phyloP scores from a whole-genome alignment of 1,284 basidiomycete genomes.

The Apiotrichum brassicae region DNA sequence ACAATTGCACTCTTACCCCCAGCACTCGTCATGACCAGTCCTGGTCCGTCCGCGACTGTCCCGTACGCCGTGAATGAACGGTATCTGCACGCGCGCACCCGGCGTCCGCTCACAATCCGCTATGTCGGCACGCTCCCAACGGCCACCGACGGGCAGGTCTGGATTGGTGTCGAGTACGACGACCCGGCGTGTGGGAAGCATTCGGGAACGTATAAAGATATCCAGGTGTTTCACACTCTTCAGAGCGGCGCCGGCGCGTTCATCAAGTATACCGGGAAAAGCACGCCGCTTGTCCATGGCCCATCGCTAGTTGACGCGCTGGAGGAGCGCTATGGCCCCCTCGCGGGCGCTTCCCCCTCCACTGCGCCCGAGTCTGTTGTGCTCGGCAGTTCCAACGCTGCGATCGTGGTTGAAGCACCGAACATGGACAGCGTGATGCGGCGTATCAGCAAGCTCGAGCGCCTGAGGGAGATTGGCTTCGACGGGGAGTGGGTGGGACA shows the following conservation, averaged over 20 bases:
- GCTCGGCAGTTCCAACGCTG: slow-evolving; percentile 71
- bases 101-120: slow-evolving; percentile 32
- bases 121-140: slow-evolving; percentile 40
- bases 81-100: slow-evolving; percentile 33
- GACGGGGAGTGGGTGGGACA: slow-evolving; percentile 58
- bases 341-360: neutral
- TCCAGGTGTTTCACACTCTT: slow-evolving; percentile 59
- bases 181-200: slow-evolving; percentile 76
- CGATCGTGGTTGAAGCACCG: slow-evolving; percentile 81
- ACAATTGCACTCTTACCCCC: too few relatives aligned
- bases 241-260: slow-evolving; percentile 42
- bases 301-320: slow-evolving; percentile 69
- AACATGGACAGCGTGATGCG: slow-evolving; percentile 68
- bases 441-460: slow-evolving; percentile 62
- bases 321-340: slow-evolving; percentile 57
- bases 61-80: slow-evolving; percentile 8
- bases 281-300: slow-evolving; percentile 49
- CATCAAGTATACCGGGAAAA: slow-evolving; percentile 19
- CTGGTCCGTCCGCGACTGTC: too few relatives aligned
- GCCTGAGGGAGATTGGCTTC: slow-evolving; percentile 69
- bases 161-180: slow-evolving; percentile 97
- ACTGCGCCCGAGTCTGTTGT: slow-evolving; percentile 45
- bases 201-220: slow-evolving; percentile 70
- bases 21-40: too few relatives aligned
- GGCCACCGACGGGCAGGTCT: slow-evolving; percentile 47